These are phyloP conservation scores for Globisporangium solare DNA, from an alignment of 352 stramenopile species.

Conservation along the genomic window DNA sequence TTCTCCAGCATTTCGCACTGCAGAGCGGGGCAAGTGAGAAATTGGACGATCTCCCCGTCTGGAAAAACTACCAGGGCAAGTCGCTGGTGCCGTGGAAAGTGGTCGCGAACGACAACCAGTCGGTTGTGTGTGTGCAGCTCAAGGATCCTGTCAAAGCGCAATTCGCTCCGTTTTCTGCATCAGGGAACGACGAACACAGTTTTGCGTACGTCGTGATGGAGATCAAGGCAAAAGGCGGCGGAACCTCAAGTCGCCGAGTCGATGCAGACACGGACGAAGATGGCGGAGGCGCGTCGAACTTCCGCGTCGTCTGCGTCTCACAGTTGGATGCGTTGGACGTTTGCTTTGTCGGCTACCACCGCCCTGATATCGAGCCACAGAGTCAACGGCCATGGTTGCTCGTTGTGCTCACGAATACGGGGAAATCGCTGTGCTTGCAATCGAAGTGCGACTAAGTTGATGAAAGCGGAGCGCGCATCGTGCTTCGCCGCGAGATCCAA, in stretches of 20 bases:
- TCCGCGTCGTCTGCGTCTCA: slow-evolving; percentile 23
- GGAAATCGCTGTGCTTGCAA: slow-evolving; percentile 49
- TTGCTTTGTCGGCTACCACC: slow-evolving; percentile 28
- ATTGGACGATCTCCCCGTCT: slow-evolving; percentile 40
- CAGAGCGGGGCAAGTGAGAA: slow-evolving; percentile 40
- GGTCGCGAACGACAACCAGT: slow-evolving; percentile 33
- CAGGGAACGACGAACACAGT: slow-evolving; percentile 8
- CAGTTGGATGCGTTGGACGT: slow-evolving; percentile 56
- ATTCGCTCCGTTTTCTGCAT: slow-evolving; percentile 1
- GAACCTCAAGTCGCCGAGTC: background rate
- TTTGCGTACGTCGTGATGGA: slow-evolving; percentile 53
- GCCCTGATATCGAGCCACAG: slow-evolving; percentile 10
- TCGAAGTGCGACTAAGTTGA: slow-evolving; percentile 29
- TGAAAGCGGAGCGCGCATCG: slow-evolving; percentile 24
- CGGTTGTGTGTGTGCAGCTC: slow-evolving; percentile 47
- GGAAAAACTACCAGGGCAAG: slow-evolving; percentile 50
- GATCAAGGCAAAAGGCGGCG: slow-evolving; percentile 16
- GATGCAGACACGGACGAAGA: slow-evolving; percentile 10
- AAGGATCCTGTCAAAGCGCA: slow-evolving; percentile 16
- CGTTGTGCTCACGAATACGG: slow-evolving; percentile 44
- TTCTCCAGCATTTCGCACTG: slow-evolving; percentile 54
- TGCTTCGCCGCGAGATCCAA: slow-evolving; percentile 32
- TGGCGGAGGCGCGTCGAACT: background rate
- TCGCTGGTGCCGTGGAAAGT: slow-evolving; percentile 49
- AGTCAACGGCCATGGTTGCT: slow-evolving; percentile 26